Evolutionary conservation across 768 basidiomycete genomes (phyloP), one percentile per base, ranked within the genome.

Genomic region (Termitomyces sp.): DNA sequence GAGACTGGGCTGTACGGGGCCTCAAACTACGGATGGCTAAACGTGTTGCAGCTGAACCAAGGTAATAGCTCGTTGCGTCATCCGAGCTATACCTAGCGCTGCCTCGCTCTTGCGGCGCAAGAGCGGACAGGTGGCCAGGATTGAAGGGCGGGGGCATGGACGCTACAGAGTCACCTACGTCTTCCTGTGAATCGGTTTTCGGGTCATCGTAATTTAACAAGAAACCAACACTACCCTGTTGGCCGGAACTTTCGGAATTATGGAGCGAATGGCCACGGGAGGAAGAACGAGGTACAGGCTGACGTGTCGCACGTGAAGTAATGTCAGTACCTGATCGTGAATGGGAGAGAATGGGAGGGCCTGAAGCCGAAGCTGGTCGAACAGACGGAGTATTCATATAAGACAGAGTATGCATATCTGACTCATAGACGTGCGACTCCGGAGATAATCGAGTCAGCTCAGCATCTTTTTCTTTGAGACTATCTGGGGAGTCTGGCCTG

Each of bases 331-430:
- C 61, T 12, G 70, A 70, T 5, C 63, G 66, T 24, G 68, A 63
- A 57, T 74, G 72, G 7, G 70, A 72, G 16, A 72, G 71, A 46
- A 72, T 69, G 15, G 68, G 64, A 24, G 52, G 60, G 16, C 36
- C 58, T 64, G 50, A 57, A 60, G 31, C 56, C 51, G 26, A 55
- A 64, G 34, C 54, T 42, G 24, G 59, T 26, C 52, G 55, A 49
- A 55, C 24, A 26, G 59, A 52, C 22, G 65, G 68, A n/a, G 67
- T 63, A 24, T 66, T 66, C 50, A 64, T 65, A 37, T 69, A 71
- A 3, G 68, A 69, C 9, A 63, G 55, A 2, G 70, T 68, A 12
- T 62, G 61, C 8, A 58, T 54, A 26, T 51, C 63, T n/a, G 54
- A 64, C 33, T 50, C 20, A 37, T 60, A 58, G 42, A 45, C 34